phyloP scores from a whole-genome alignment of 2,329 filamentous ascomycete species.

The Monosporascus ibericus region DNA sequence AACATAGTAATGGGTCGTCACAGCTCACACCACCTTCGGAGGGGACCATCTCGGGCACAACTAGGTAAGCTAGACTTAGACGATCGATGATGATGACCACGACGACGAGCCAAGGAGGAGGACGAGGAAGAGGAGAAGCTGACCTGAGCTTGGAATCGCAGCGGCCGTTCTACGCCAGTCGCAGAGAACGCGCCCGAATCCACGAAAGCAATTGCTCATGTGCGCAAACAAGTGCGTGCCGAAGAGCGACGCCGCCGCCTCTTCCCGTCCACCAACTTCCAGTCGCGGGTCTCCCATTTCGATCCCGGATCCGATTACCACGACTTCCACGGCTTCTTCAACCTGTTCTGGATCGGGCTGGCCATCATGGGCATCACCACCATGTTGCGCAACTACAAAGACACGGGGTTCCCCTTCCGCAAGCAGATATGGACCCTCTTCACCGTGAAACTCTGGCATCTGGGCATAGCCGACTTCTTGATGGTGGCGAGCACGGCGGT shows the following conservation, averaged over 20 bases:
- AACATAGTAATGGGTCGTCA: slow-evolving; percentile 32
- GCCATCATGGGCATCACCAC: slow-evolving; percentile 95
- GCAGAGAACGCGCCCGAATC: slow-evolving; percentile 91
- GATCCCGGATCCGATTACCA: slow-evolving; percentile 86
- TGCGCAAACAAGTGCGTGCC: slow-evolving; percentile 75
- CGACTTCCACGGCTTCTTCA: slow-evolving; percentile 96
- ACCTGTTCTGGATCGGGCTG: slow-evolving; percentile 94
- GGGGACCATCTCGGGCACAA: slow-evolving; percentile 34
- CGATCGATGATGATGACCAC: not conserved
- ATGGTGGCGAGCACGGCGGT: slow-evolving; percentile 76
- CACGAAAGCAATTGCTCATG: slow-evolving; percentile 75
- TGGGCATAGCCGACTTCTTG: slow-evolving; percentile 73
- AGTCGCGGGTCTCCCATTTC: slow-evolving; percentile 88
- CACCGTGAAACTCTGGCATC: slow-evolving; percentile 80
- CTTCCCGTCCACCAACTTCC: slow-evolving; percentile 90
- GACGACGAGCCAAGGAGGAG: not conserved
- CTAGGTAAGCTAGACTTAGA: slow-evolving; percentile 33
- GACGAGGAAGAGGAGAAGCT: not conserved
- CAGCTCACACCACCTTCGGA: slow-evolving; percentile 30
- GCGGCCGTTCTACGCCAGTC: slow-evolving; percentile 77
- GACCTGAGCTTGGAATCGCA: slow-evolving; percentile 28
- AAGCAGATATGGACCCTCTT: slow-evolving; percentile 85
- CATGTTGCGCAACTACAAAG: slow-evolving; percentile 88
- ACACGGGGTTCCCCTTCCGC: slow-evolving; percentile 81
- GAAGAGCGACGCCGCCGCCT: slow-evolving; percentile 74